Conservation (phyloP, 1,284 basidiomycete species). For the Macrocystidia cucumis region DNA sequence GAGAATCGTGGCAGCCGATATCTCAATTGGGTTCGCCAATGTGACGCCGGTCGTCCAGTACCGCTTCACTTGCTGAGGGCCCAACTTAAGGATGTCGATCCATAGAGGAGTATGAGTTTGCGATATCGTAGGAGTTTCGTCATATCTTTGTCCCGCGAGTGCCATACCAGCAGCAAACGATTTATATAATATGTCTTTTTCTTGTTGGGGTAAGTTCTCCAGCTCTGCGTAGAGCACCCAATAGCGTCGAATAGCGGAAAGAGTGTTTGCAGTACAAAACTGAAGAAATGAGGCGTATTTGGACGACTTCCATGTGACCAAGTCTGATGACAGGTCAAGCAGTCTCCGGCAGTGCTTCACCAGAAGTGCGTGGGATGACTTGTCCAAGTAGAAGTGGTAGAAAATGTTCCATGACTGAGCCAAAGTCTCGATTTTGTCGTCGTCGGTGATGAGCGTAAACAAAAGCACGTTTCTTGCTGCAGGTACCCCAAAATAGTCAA, state of each 20-base stretch:
- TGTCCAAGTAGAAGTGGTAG: conserved; percentile 46
- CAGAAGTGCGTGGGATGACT: conserved; percentile 28
- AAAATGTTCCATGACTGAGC: conserved; percentile 45
- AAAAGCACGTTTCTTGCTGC: conserved; percentile 32
- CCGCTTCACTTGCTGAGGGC: no score
- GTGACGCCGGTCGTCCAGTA: conserved; percentile 40
- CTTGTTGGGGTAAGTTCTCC: conserved; percentile 3
- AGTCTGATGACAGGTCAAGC: conserved; percentile 20
- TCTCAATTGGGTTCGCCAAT: conserved; percentile 17
- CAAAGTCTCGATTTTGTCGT: conserved; percentile 13
- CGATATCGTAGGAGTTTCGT: conserved; percentile 8
- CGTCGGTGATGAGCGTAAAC: conserved; percentile 29
- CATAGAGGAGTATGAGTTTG: conserved; percentile 33
- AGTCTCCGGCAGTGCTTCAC: conserved; percentile 37
- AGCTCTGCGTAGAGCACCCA: conserved; percentile 29
- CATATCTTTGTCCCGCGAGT: conserved; percentile 1
- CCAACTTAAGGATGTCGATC: conserved; percentile 12
- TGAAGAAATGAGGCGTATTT: conserved; percentile 30
- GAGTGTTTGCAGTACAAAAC: conserved; percentile 28
- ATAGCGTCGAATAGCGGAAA: conserved; percentile 29
- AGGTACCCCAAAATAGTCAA: neutral
- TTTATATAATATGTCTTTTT: conserved; percentile 3
- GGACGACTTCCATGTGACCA: conserved; percentile 34
- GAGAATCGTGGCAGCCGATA: conserved; percentile 20
- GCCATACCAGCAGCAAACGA: conserved; percentile 6